Percentiles rank a stretch among this genome's conserved stretches.
Evolutionary conservation across 75 land plant species (phyloP).

Genomic region (Cunninghamia lanceolata): DNA sequence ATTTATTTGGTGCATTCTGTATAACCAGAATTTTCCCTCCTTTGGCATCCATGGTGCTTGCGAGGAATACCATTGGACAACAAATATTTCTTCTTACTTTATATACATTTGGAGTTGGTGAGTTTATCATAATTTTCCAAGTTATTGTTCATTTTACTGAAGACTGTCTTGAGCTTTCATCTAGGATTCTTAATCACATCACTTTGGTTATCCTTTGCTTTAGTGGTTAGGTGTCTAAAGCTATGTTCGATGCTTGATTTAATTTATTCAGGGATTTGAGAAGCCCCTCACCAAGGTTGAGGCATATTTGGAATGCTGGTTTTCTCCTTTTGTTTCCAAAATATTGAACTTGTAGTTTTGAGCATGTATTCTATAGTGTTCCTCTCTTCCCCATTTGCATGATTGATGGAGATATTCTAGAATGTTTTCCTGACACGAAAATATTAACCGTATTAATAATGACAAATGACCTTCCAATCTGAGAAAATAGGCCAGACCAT

Average conservation of each 20-base stretch:
- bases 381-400: too few species aligned
- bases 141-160: background rate
- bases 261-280: background rate
- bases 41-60: constrained; percentile 24
- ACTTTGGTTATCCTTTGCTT: background rate
- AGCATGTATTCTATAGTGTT: too few species aligned
- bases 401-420: too few species aligned
- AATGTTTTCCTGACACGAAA: too few species aligned
- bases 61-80: constrained; percentile 43
- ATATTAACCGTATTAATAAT: too few species aligned
- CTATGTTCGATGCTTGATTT: background rate
- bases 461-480: too few species aligned
- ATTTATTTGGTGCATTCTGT: background rate
- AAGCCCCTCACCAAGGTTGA: too few species aligned
- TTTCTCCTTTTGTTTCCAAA: too few species aligned
- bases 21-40: constrained; percentile 29
- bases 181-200: background rate
- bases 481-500: too few species aligned
- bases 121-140: background rate
- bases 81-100: constrained; percentile 34
- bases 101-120: constrained; percentile 40
- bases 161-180: background rate
- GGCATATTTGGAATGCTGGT: too few species aligned
- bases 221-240: background rate
- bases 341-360: too few species aligned